Conservation (phyloP, 306 rosid genomes). For the Cucurbita maxima region DNA sequence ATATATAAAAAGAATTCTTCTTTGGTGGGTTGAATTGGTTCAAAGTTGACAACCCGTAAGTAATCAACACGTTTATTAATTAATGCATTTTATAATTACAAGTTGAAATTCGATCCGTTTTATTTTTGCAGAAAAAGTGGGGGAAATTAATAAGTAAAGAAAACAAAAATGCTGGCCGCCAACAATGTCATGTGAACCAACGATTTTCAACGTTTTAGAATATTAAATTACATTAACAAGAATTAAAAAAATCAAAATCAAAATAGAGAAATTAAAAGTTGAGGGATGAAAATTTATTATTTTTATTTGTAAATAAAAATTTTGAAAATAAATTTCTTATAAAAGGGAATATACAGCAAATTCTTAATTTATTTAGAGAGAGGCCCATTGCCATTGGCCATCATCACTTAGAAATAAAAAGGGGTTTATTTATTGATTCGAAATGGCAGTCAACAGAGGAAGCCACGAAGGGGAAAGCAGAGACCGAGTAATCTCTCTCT, state of each 20-base stretch:
- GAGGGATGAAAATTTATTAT: no score
- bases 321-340: neutral
- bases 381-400: neutral
- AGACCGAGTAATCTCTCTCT: constrained; percentile 9
- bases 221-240: neutral
- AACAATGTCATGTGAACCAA: neutral
- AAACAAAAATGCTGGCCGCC: neutral
- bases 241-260: no score
- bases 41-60: neutral
- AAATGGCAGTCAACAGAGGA: constrained; percentile 22
- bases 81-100: neutral
- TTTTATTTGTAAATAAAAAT: no score
- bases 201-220: neutral
- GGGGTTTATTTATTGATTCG: neutral
- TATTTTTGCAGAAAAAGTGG: neutral
- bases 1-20: neutral
- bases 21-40: neutral
- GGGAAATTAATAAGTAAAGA: neutral
- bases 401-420: neutral
- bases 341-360: neutral
- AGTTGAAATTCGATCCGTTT: neutral
- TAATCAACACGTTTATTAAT: neutral
- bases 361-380: no score
- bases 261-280: no score
- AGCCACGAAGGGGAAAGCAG: constrained; percentile 12